phyloP scores from a whole-genome alignment of 2,329 filamentous ascomycete species.

The Aspergillus neoniger region DNA sequence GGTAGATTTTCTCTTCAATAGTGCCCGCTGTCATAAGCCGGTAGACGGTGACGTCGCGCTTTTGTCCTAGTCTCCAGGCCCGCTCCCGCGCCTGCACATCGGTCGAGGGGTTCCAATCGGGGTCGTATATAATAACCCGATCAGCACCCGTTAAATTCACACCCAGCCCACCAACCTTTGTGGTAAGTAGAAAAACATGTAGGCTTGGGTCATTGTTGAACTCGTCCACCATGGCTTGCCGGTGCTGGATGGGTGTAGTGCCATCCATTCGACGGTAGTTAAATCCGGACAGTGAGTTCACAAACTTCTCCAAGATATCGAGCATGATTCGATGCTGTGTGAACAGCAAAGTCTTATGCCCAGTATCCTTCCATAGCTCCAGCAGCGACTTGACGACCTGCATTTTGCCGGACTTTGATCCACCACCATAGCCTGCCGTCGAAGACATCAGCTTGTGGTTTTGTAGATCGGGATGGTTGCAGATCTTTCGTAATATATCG shows the following conservation, averaged over 20 bases:
- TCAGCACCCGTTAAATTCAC: conserved; percentile 94
- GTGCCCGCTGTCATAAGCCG: conserved; percentile 97
- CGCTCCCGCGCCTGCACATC: conserved; percentile 93
- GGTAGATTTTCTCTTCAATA: conserved; percentile 99
- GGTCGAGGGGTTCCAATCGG: conserved; percentile 97
- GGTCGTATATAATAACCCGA: conserved; percentile 96
- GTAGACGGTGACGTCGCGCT: conserved; percentile 92
- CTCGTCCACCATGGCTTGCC: conserved; percentile 86
- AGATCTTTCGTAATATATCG: conserved; percentile 90
- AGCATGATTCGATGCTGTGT: conserved; percentile 94
- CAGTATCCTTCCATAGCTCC: conserved; percentile 85
- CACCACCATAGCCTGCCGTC: conserved; percentile 71
- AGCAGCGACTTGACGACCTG: conserved; percentile 87
- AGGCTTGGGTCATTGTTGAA: conserved; percentile 83
- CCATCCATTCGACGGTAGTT: conserved; percentile 92
- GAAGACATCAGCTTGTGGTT: conserved; percentile 63
- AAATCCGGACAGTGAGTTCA: conserved; percentile 67
- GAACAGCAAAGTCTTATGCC: conserved; percentile 91
- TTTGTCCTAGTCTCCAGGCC: conserved; percentile 94
- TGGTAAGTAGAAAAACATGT: conserved; percentile 90
- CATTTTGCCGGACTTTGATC: conserved; percentile 88
- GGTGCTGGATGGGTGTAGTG: conserved; percentile 79
- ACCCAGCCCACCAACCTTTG: conserved; percentile 90
- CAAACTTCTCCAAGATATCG: conserved; percentile 84
- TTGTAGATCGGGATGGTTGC: conserved; percentile 90